phyloP scores from a whole-genome alignment of 106 monocot species.

The Apostasia ramifera region DNA sequence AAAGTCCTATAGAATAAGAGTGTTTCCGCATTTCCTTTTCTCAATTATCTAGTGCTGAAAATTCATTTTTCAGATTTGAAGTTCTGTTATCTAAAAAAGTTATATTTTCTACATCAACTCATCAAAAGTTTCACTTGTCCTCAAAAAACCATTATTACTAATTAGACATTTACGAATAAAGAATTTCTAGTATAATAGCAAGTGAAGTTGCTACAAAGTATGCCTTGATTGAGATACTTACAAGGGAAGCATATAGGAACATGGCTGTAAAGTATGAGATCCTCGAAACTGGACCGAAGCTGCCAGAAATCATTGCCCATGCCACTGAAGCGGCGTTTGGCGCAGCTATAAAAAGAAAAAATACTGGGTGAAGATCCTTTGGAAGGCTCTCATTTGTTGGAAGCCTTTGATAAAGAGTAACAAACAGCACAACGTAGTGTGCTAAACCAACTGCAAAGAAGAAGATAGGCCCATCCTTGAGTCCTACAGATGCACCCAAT shows the following conservation, averaged over 20 bases:
- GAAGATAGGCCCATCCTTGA: conserved; percentile 9
- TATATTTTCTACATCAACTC: no score
- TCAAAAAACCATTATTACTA: no score
- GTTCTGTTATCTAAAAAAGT: no score
- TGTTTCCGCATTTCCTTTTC: no score
- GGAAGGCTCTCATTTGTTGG: conserved; percentile 16
- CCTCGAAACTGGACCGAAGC: conserved; percentile 4
- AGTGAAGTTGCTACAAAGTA: no score
- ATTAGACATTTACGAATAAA: no score
- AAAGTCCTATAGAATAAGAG: no score
- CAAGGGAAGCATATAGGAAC: conserved; percentile 22
- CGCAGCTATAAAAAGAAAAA: conserved; percentile 7
- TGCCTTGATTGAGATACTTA: conserved; percentile 1
- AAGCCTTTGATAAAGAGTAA: conserved; percentile 22
- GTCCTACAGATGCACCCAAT: not conserved
- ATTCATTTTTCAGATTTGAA: no score
- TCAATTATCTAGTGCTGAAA: no score
- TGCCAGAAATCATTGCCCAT: conserved; percentile 13
- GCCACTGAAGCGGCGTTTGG: conserved; percentile 13
- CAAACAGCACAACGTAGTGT: conserved; percentile 16
- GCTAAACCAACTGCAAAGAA: conserved; percentile 18
- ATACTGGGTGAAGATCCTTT: conserved; percentile 24
- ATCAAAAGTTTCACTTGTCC: no score
- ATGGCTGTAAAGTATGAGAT: conserved; percentile 15
- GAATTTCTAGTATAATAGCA: no score